Conservation (phyloP, 2,329 filamentous ascomycete species). For the Dactylonectria macrodidyma region DNA sequence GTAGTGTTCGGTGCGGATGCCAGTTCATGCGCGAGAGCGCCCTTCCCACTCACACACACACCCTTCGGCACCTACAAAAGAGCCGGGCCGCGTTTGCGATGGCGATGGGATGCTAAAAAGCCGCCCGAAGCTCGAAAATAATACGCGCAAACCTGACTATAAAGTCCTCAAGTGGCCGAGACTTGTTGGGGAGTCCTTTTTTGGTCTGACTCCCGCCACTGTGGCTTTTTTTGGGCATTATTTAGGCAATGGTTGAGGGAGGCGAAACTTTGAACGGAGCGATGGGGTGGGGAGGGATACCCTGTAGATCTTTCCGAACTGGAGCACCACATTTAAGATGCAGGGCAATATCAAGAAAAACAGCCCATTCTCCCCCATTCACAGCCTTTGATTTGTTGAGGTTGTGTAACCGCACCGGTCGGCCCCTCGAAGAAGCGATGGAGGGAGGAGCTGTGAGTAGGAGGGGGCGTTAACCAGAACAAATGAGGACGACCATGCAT, state of each 20-base stretch:
- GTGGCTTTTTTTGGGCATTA: not conserved
- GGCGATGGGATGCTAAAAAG: too few species aligned
- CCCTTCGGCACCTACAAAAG: too few species aligned
- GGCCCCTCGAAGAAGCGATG: conserved; percentile 5
- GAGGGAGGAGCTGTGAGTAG: not conserved
- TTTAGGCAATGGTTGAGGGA: not conserved
- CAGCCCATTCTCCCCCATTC: conserved; percentile 12
- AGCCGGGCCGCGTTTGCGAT: too few species aligned
- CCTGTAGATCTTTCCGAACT: not conserved
- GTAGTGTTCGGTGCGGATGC: too few species aligned
- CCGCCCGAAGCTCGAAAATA: too few species aligned
- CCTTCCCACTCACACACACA: too few species aligned
- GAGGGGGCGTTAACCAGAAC: not conserved
- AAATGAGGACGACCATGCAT: conserved; percentile 29
- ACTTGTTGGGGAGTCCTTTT: conserved; percentile 6
- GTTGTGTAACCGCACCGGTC: conserved; percentile 43
- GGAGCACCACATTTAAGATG: not conserved
- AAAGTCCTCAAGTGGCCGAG: not conserved
- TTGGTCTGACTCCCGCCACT: conserved; percentile 6
- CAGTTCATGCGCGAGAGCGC: too few species aligned
- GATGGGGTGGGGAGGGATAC: not conserved
- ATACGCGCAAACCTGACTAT: not conserved
- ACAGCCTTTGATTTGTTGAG: conserved; percentile 15
- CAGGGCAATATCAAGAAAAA: conserved; percentile 4
- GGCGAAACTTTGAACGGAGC: not conserved